Base-by-base conservation (phyloP, 2,329 filamentous ascomycete species). In the Clonostachys byssicola region DNA sequence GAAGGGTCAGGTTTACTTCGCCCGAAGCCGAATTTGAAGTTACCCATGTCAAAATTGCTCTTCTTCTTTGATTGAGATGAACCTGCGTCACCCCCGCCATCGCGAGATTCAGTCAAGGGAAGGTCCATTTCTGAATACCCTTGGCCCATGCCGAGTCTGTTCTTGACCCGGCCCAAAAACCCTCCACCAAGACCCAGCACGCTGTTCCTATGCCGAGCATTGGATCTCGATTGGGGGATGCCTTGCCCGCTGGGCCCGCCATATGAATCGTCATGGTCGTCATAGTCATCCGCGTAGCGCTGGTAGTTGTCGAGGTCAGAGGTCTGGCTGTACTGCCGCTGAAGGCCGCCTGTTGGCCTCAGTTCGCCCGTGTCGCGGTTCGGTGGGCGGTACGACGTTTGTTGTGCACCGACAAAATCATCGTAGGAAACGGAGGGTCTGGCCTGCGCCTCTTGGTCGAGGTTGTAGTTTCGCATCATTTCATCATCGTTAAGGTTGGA, bases 101-200 rank as follows among this genome's bases (percentile, higher is more conserved):
- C 35, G 23, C 65, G 59, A 0, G 86, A 72, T 63, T 97, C 90
- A 6, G 92, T 97, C 66, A 99, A 75, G 13, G 94, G 94, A 47
- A 99, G 75, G 63, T 99, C 92, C 94, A 99, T 99, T 70, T 97
- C 94, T 34, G 92, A 96, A 68, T 99, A 97, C 52, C 86, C 80
- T 56, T 88, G 79, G 18, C 83, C 86, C 84, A 96, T 91, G 46
- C 94, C 92, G 51, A 99, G 72, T 77, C 88, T 90, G 63, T 88
- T 92, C 74, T 95, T 97, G 40, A 92, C 87, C 60, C 80, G 85
- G 41, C 92, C 94, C 60, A 96, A 74, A 51, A 97, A 72, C 16
- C 92, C 92, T 51, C 92, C 92, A 51, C 92, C 92, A 60, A 97
- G 70, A 55, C 85, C 83, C 59, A 97, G 70, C 45, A 96, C 88